Evolutionary conservation across 306 rosid genomes (phyloP).

Genomic region (Macrotyloma uniflorum): DNA sequence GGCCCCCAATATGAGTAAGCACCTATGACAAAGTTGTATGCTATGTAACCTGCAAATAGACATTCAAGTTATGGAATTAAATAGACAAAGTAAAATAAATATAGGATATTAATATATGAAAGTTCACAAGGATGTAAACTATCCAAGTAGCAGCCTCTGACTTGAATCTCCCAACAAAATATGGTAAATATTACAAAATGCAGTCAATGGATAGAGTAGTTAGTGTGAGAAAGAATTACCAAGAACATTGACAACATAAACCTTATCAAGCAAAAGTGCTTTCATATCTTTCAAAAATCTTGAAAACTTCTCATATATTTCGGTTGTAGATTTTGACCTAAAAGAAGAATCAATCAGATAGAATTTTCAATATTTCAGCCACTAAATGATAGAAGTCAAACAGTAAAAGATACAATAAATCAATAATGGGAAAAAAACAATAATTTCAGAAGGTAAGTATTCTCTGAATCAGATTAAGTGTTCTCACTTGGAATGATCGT

Average conservation of each 20-base stretch:
- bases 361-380: constrained; percentile 1
- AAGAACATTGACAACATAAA: constrained; percentile 68
- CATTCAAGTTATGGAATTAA: constrained; percentile 31
- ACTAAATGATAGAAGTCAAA: constrained; percentile 28
- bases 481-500: constrained; percentile 57
- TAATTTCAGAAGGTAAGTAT: too few species aligned
- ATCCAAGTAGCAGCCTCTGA: constrained; percentile 20
- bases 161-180: constrained; percentile 21
- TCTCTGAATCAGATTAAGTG: neutral
- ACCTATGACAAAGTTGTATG: constrained; percentile 82
- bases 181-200: constrained; percentile 7
- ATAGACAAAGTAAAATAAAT: neutral
- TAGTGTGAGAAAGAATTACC: constrained; percentile 56
- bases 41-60: constrained; percentile 61
- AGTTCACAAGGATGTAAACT: constrained; percentile 1
- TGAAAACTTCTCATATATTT: constrained; percentile 37
- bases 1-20: constrained; percentile 97
- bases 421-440: neutral
- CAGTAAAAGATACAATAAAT: constrained; percentile 12
- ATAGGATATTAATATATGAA: neutral
- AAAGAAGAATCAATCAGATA: constrained; percentile 20
- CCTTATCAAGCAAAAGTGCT: constrained; percentile 67
- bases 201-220: constrained; percentile 21
- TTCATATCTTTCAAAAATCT: constrained; percentile 65
- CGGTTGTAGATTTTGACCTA: constrained; percentile 47